A percentile compares a stretch with the other conserved stretches of the same genome.
These are phyloP conservation scores for Leccinum aurantiacum DNA, from an alignment of 768 basidiomycete species.

Conservation along the genomic window DNA sequence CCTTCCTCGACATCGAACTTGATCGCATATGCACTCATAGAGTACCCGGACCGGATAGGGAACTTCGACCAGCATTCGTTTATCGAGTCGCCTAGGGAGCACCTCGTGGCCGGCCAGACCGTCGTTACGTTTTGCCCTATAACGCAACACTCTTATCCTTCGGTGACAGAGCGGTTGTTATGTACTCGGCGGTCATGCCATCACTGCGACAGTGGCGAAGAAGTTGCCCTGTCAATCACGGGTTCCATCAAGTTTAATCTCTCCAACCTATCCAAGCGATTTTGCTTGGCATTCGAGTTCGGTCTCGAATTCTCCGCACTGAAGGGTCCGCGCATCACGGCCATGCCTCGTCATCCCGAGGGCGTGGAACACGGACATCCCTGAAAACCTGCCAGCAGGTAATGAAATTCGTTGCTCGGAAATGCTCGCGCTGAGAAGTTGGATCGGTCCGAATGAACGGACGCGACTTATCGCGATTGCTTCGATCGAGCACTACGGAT, in stretches of 20 bases:
- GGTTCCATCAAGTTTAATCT: background rate
- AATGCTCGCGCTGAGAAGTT: background rate
- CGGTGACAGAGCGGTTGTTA: background rate
- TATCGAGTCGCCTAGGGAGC: background rate
- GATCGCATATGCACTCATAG: background rate
- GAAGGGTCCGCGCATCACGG: background rate
- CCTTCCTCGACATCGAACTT: background rate
- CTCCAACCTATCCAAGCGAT: background rate
- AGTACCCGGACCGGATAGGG: background rate
- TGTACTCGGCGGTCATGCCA: background rate
- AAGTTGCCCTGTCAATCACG: constrained; percentile 1
- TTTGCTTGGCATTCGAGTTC: background rate
- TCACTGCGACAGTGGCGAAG: background rate
- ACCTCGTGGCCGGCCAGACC: background rate
- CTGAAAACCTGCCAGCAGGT: background rate
- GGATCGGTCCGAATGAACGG: background rate
- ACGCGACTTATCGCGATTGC: background rate
- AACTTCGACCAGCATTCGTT: background rate
- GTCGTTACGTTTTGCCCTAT: background rate
- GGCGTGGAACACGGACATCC: background rate
- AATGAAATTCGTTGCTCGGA: background rate
- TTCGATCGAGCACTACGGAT: background rate
- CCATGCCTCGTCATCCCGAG: background rate
- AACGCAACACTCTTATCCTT: background rate
- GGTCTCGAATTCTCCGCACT: background rate